phyloP scores from a whole-genome alignment of 106 monocot genomes.

The Acorus gramineus region DNA sequence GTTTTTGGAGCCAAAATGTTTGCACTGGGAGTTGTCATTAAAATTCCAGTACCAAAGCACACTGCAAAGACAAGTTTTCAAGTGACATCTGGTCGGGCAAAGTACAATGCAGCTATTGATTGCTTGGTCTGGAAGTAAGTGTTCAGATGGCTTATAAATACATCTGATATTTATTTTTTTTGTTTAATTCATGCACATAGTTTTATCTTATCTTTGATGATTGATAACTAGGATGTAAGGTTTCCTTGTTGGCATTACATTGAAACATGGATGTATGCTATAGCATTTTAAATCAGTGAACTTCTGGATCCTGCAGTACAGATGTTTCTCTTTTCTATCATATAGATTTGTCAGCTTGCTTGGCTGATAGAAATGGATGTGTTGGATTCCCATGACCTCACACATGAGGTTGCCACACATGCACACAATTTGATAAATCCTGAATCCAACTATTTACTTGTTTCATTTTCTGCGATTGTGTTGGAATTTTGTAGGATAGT shows the following conservation, averaged over 20 bases:
- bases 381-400: too few species aligned
- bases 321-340: too few species aligned
- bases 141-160: neutral
- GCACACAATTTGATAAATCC: too few species aligned
- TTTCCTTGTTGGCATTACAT: neutral
- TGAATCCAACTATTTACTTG: too few species aligned
- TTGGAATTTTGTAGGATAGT: too few species aligned
- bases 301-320: too few species aligned
- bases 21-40: constrained; percentile 96
- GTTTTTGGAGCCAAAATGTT: constrained; percentile 98
- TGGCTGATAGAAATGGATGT: too few species aligned
- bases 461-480: too few species aligned
- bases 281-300: neutral
- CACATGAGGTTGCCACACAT: too few species aligned
- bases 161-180: neutral
- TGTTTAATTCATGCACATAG: neutral
- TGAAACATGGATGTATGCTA: neutral
- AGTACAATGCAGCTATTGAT: constrained; percentile 95
- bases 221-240: too few species aligned
- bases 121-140: constrained; percentile 99
- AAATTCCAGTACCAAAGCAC: constrained; percentile 98
- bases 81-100: constrained; percentile 95
- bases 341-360: too few species aligned
- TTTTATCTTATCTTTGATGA: neutral
- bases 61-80: constrained; percentile 98